Percentiles rank a stretch among this genome's conserved stretches.
phyloP scores from a whole-genome alignment of 495 filamentous ascomycete genomes.

The Aspergillus coremiiformis region DNA sequence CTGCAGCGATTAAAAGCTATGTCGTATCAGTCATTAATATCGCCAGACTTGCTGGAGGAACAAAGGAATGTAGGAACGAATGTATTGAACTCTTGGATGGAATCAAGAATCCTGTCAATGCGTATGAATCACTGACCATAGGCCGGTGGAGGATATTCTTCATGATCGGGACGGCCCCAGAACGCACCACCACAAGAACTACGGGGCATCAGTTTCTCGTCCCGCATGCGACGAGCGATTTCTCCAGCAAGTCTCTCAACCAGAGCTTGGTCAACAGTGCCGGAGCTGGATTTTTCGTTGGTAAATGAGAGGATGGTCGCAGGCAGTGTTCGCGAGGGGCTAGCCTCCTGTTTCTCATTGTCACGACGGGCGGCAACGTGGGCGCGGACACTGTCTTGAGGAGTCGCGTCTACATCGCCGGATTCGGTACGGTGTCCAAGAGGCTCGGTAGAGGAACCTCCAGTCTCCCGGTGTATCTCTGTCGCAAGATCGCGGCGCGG shows the following conservation, averaged over 20 bases:
- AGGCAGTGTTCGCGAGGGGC: constrained; percentile 25
- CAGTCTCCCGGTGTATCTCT: constrained; percentile 12
- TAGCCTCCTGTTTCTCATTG: constrained; percentile 29
- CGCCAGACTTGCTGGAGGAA: constrained; percentile 24
- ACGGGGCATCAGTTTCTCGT: constrained; percentile 48
- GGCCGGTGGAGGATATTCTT: constrained; percentile 38
- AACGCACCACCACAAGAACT: constrained; percentile 32
- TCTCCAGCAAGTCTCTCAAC: constrained; percentile 87
- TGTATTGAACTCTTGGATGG: background rate
- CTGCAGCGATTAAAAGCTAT: constrained; percentile 11
- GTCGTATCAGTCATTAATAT: constrained; percentile 34
- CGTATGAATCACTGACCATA: constrained; percentile 35
- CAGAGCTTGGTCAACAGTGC: constrained; percentile 76
- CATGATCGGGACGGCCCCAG: constrained; percentile 32
- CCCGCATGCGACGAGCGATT: constrained; percentile 76
- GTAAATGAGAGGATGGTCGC: constrained; percentile 33
- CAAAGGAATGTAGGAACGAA: constrained; percentile 7
- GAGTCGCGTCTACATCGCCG: constrained; percentile 33
- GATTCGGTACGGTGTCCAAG: constrained; percentile 13
- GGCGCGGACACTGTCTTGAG: constrained; percentile 24
- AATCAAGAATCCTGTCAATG: constrained; percentile 2
- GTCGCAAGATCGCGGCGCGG: constrained; percentile 17
- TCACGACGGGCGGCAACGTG: constrained; percentile 6
- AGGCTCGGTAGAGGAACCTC: constrained; percentile 27
- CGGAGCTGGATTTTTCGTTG: constrained; percentile 30